Evolutionary conservation across 306 rosid genomes (phyloP), one percentile per base, ranked within the genome.

Genomic region (Vigna nakashimae): DNA sequence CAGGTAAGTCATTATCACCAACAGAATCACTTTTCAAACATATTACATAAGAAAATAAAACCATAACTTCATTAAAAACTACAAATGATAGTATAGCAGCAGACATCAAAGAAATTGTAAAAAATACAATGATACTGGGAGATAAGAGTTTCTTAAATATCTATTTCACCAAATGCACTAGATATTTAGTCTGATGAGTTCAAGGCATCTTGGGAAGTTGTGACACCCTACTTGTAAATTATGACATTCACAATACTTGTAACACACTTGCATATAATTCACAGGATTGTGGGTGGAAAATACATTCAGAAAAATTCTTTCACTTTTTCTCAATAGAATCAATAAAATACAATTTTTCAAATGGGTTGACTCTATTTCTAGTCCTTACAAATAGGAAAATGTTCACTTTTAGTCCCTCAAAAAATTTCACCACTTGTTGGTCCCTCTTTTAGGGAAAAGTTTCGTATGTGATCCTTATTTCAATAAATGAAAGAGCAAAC

Each of bases 31-130:
- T 48, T 48, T 34, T n/a, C 52, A 73, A 48, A 56, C 13, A 38
- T 36, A 72, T 7, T 30, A 43, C 43, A 73, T 22, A 58, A 26
- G 14, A n/a, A 18, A 42, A 42, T 9, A 38, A 70, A 28, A 30
- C 48, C 62, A 70, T 36, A 51, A 59, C 58, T 43, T n/a, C 14
- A 69, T 13, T n/a, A 32, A 49, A 62, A 11, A 15, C 22, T 3
- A 30, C 30, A 10, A 65, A 24, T 43, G 36, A 60, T 6, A 18
- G 18, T 71, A 38, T 64, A 76, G 80, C 58, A 65, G 53, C 30
- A 67, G 57, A 66, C 53, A 53, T 6, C 36, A 11, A 56, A 56
- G 34, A 9, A 20, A 22, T 56, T 10, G 63, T 22, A 11, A 32
- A 16, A 57, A 24, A 55, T 55, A 55, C 2, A 1, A 55, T 9